Percentiles rank a stretch among this genome's conserved stretches.
phyloP scores from a whole-genome alignment of 2,329 filamentous ascomycete species.

The Aspergillus brasiliensis region DNA sequence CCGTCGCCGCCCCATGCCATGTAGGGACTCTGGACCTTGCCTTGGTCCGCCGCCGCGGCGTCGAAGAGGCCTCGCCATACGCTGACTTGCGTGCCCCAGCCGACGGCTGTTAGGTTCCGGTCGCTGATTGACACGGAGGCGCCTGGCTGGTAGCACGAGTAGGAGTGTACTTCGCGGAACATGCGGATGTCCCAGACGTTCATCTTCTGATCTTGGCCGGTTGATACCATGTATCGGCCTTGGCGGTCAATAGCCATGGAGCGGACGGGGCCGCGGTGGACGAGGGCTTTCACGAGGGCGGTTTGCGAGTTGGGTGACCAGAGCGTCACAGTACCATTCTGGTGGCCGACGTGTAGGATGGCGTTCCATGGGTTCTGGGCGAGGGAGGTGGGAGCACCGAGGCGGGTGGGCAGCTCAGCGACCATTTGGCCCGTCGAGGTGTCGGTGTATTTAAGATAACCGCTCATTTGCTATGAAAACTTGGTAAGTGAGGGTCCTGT shows the following conservation, averaged over 20 bases:
- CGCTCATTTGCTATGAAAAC: slow-evolving; percentile 65
- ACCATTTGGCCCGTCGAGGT: slow-evolving; percentile 90
- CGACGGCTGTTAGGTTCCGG: slow-evolving; percentile 80
- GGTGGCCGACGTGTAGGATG: slow-evolving; percentile 87
- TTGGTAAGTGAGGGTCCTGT: background rate
- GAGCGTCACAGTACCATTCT: slow-evolving; percentile 90
- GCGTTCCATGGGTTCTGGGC: slow-evolving; percentile 91
- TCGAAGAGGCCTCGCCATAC: slow-evolving; percentile 91
- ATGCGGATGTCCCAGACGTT: slow-evolving; percentile 95
- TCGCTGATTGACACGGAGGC: slow-evolving; percentile 87
- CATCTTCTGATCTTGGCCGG: slow-evolving; percentile 87
- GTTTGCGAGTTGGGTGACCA: slow-evolving; percentile 93
- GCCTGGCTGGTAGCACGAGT: slow-evolving; percentile 80
- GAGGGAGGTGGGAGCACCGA: slow-evolving; percentile 80
- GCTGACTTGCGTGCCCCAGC: slow-evolving; percentile 85
- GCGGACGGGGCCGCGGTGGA: slow-evolving; percentile 85
- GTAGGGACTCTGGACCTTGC: slow-evolving; percentile 84
- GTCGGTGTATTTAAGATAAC: slow-evolving; percentile 91
- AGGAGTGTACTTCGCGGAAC: slow-evolving; percentile 89
- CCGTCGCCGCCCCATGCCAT: slow-evolving; percentile 92
- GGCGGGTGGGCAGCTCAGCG: slow-evolving; percentile 78
- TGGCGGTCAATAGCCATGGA: slow-evolving; percentile 83
- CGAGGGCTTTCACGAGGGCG: slow-evolving; percentile 86
- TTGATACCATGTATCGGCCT: slow-evolving; percentile 93
- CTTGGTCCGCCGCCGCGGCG: slow-evolving; percentile 68